Base-by-base conservation (phyloP, 129 eudicot species). In the Kitagawia praeruptora region DNA sequence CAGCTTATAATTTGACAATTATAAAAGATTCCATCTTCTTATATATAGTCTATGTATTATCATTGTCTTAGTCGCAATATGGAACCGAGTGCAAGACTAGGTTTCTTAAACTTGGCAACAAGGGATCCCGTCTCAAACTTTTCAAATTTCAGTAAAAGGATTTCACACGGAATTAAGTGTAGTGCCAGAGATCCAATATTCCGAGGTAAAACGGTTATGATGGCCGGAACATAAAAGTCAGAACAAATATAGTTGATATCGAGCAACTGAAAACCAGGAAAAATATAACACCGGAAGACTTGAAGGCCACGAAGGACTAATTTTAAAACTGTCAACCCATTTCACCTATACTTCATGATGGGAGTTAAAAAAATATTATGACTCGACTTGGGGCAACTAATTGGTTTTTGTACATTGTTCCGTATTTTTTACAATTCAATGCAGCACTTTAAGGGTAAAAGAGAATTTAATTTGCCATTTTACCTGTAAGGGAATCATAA, bases 401-500 rank as follows among this genome's bases (percentile, higher is more conserved):
- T 67, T 67, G 41, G 23, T 6, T 67, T 67, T 16, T 67, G 21
- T 11, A 4, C 21, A 67, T 12, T 67, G 41, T 31, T 67, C 39
- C 6, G 21, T 31, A 37, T 10, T 67, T 58, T 23, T 8, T 1
- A 23, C 31, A 58, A 58, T 58, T 58, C 31, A 58, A 58, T 58
- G 31, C 31, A 56, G 66, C 31, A 23, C 27, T 58, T 58, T 8
- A 58, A 58, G 31, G 31, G 46, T 8, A 70, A 18, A 46, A 76
- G 64, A 81, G 82, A 70, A 71, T 3, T 31, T 44, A 49, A 61
- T 41, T 51, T 91, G 90, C 97, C 90, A 53, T 44, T 47, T 58
- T 91, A 94, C 98, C 91, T 94, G 98, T 70, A 94, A 77, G 54
- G 98, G 98, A 78, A 94, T 89, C 87, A 92, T 86, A 70, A 91